Conservation (phyloP, 345 rosid species). For the Eucalyptus regnans region DNA sequence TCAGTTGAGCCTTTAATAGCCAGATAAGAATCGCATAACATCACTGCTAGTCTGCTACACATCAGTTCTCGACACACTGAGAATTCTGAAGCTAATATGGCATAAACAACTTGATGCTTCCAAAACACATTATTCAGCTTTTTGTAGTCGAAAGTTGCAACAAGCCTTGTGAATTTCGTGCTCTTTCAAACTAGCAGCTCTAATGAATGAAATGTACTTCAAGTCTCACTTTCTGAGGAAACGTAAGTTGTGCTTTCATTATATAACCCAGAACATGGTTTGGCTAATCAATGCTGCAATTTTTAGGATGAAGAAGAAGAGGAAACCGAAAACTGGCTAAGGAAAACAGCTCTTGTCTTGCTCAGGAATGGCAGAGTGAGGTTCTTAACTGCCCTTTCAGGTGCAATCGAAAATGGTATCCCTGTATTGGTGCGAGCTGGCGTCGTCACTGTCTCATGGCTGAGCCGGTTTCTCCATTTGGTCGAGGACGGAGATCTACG, state of each 20-base stretch:
- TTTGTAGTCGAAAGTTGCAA: neutral
- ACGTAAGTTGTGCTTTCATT: neutral
- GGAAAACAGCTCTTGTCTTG: conserved; percentile 26
- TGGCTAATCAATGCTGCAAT: neutral
- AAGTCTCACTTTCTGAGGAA: neutral
- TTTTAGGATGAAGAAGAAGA: conserved; percentile 36
- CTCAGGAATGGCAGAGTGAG: conserved; percentile 17
- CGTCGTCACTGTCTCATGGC: conserved; percentile 41
- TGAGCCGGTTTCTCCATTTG: conserved; percentile 14
- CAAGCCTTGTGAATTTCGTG: neutral
- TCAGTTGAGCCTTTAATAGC: neutral
- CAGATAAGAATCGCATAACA: neutral
- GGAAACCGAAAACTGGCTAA: conserved; percentile 29
- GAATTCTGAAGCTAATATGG: neutral
- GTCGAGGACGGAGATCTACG: neutral
- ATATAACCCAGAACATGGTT: neutral
- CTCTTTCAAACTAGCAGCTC: neutral
- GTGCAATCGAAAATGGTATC: conserved; percentile 31
- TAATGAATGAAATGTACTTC: neutral
- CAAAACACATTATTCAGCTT: neutral
- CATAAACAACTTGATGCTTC: neutral
- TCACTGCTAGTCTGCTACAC: neutral
- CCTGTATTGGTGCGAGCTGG: conserved; percentile 35
- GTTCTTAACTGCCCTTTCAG: conserved; percentile 32
- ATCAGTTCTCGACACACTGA: neutral